phyloP scores from a whole-genome alignment of 306 rosid species.

The Fagus sylvatica region DNA sequence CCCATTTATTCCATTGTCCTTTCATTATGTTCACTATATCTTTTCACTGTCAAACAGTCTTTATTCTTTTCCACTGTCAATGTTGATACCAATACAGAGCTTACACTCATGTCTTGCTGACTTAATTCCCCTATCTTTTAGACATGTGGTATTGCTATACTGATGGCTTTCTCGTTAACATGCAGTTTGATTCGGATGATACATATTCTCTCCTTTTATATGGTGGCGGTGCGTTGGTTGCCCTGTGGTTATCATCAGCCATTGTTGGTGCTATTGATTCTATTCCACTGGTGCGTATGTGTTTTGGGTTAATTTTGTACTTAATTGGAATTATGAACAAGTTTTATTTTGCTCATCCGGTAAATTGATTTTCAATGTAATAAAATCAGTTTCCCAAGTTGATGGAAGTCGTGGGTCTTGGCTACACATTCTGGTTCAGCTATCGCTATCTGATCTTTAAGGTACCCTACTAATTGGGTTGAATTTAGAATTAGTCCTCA shows the following conservation, averaged over 20 bases:
- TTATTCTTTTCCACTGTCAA: neutral
- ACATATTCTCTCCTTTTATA: constrained; percentile 39
- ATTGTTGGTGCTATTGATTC: constrained; percentile 79
- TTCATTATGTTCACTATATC: neutral
- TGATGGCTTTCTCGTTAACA: neutral
- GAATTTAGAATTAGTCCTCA: too few relatives aligned
- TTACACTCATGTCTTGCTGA: neutral
- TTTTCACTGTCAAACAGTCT: neutral
- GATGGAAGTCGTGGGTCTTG: constrained; percentile 86
- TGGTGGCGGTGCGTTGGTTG: constrained; percentile 48
- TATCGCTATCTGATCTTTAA: constrained; percentile 81
- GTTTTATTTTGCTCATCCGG: neutral
- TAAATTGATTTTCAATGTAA: constrained; percentile 5
- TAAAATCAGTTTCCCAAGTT: constrained; percentile 73
- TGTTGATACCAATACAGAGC: too few relatives aligned
- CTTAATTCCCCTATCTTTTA: neutral
- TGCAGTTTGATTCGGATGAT: constrained; percentile 61
- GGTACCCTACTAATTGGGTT: constrained; percentile 35
- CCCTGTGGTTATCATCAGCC: constrained; percentile 72
- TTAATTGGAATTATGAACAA: neutral
- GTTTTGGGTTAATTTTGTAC: neutral
- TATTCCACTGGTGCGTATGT: constrained; percentile 69
- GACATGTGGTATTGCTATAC: neutral
- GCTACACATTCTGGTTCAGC: constrained; percentile 74
- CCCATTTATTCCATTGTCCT: neutral